Conservation (phyloP, 1,284 basidiomycete species). For the Ganoderma multipileum region DNA sequence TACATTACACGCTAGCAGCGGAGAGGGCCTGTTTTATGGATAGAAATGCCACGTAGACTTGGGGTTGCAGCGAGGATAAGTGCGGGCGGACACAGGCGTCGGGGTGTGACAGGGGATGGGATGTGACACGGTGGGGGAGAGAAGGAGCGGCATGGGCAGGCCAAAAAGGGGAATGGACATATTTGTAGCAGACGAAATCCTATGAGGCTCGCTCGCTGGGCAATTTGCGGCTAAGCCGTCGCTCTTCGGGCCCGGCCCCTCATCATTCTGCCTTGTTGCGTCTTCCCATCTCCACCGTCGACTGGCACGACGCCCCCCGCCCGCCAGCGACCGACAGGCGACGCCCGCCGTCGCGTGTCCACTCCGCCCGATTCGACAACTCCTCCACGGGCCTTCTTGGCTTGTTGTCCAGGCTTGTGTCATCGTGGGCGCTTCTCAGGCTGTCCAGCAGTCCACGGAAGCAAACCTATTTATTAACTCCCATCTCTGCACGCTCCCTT, state of each 20-base stretch:
- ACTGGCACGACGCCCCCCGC: slow-evolving; percentile 18
- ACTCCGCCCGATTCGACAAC: slow-evolving; percentile 25
- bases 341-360: slow-evolving; percentile 13
- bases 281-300: slow-evolving; percentile 25
- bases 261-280: slow-evolving; percentile 34
- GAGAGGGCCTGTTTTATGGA: not conserved
- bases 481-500: slow-evolving; percentile 29
- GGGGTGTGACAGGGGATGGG: slow-evolving; percentile 35
- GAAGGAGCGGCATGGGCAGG: slow-evolving; percentile 35
- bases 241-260: slow-evolving; percentile 39
- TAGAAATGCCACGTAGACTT: slow-evolving; percentile 4
- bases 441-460: slow-evolving; percentile 34
- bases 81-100: not conserved
- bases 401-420: slow-evolving; percentile 29
- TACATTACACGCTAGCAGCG: not conserved
- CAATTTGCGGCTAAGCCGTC: slow-evolving; percentile 43
- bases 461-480: slow-evolving; percentile 32
- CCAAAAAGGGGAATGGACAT: slow-evolving; percentile 42
- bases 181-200: slow-evolving; percentile 44
- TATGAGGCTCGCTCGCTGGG: slow-evolving; percentile 42
- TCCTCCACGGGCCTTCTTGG: slow-evolving; percentile 21
- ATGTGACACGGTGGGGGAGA: slow-evolving; percentile 36
- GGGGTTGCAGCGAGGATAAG: not conserved
- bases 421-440: slow-evolving; percentile 30
- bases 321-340: slow-evolving; percentile 14